Percentiles rank a stretch among this genome's conserved stretches.
phyloP scores from a whole-genome alignment of 352 stramenopile genomes.

The Globisporangium heterothallicum region DNA sequence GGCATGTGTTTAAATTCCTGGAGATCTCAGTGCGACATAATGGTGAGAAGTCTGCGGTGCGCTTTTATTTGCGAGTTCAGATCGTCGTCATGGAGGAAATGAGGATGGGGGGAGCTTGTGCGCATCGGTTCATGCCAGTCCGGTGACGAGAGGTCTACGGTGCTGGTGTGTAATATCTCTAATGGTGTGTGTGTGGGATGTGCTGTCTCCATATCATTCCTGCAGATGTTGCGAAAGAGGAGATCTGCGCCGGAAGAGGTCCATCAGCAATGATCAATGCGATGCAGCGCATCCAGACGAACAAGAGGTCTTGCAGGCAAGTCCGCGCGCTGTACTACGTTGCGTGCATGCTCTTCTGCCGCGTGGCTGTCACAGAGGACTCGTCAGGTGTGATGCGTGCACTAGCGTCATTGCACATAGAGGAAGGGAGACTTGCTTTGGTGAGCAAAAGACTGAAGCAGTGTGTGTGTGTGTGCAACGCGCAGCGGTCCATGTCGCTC shows the following conservation, averaged over 20 bases:
- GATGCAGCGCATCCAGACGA: background rate
- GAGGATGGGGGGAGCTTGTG: background rate
- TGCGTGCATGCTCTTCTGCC: constrained; percentile 47
- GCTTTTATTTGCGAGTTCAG: background rate
- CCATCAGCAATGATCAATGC: background rate
- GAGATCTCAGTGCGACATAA: constrained; percentile 35
- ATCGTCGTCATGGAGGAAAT: background rate
- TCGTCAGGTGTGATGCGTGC: no score
- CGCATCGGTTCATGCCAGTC: no score
- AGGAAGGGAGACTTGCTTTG: no score
- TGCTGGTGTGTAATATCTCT: no score
- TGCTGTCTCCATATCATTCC: no score
- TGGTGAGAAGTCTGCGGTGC: constrained; percentile 17
- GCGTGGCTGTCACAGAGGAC: constrained; percentile 23
- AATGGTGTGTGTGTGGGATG: background rate
- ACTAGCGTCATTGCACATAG: no score
- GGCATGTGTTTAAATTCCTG: constrained; percentile 50
- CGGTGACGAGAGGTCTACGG: no score
- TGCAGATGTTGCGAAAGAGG: constrained; percentile 38
- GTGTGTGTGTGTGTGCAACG: background rate
- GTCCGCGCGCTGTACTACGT: constrained; percentile 31
- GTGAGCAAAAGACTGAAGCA: no score
- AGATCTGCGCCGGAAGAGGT: constrained; percentile 20
- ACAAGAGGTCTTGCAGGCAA: background rate
- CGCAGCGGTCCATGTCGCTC: constrained; percentile 22